A percentile compares a stretch with the other conserved stretches of the same genome.
phyloP scores from a whole-genome alignment of 1,139 yeast species.

The Magnusiomyces magnusii region DNA sequence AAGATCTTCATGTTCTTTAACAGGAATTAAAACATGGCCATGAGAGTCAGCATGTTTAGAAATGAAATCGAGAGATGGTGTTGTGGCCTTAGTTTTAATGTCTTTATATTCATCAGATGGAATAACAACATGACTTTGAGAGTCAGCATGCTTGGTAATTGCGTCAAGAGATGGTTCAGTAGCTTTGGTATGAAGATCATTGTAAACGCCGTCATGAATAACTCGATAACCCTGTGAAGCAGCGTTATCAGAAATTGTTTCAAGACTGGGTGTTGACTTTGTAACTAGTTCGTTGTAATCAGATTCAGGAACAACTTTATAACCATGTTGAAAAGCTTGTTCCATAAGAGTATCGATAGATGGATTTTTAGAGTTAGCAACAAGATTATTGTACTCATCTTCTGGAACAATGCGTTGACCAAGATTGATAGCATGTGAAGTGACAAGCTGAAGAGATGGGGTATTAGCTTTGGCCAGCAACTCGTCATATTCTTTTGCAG shows the following conservation, averaged over 20 bases:
- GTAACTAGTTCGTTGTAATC: conserved; percentile 29
- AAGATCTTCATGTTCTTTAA: conserved; percentile 10
- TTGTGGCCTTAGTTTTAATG: conserved; percentile 22
- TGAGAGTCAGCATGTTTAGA: conserved; percentile 40
- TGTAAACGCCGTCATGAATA: conserved; percentile 32
- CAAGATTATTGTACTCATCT: background rate
- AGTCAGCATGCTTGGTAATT: conserved; percentile 28
- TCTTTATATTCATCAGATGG: conserved; percentile 25
- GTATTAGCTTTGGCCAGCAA: conserved; percentile 20
- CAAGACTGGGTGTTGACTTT: conserved; percentile 10
- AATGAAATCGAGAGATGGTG: conserved; percentile 33
- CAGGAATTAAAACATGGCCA: conserved; percentile 23
- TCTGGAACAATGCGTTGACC: no score
- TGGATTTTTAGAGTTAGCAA: conserved; percentile 8
- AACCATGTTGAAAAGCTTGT: conserved; percentile 5
- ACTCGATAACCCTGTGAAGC: conserved; percentile 19
- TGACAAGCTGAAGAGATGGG: no score
- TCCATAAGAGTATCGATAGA: conserved; percentile 4
- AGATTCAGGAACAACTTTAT: conserved; percentile 21
- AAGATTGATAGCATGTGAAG: no score
- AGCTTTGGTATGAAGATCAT: conserved; percentile 18
- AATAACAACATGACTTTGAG: conserved; percentile 18
- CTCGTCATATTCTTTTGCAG: conserved; percentile 8
- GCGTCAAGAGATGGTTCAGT: conserved; percentile 35
- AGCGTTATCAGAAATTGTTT: conserved; percentile 8